A percentile compares a stretch with the other conserved stretches of the same genome.
Evolutionary conservation across 2,329 filamentous ascomycete genomes (phyloP).

Genomic region (Colletotrichum viniferum): DNA sequence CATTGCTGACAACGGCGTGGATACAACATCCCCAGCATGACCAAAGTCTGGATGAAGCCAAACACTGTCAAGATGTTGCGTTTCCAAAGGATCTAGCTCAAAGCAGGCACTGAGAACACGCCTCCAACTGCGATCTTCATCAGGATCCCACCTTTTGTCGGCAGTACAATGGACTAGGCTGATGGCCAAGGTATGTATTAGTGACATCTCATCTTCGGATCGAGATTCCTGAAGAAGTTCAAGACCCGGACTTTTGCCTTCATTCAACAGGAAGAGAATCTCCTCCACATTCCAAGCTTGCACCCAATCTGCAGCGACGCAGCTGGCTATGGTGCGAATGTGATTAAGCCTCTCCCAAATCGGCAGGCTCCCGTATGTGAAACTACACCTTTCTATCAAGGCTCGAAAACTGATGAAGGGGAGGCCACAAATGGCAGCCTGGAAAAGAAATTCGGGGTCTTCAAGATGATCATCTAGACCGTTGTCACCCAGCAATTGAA

Average conservation of each 20-base stretch:
- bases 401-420: background rate
- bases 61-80: rapidly evolving
- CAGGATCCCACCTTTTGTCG: rapidly evolving
- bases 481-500: rapidly evolving
- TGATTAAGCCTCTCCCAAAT: rapidly evolving
- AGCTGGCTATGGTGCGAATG: rapidly evolving
- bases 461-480: background rate
- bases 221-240: background rate
- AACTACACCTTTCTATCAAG: background rate
- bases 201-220: no score
- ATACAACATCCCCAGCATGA: rapidly evolving
- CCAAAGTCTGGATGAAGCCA: rapidly evolving
- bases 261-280: background rate
- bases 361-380: rapidly evolving
- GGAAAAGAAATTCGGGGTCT: rapidly evolving
- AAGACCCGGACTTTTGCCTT: rapidly evolving
- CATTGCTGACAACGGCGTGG: background rate
- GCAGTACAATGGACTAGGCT: rapidly evolving
- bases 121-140: background rate
- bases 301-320: rapidly evolving
- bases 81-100: background rate
- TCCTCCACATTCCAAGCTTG: rapidly evolving
- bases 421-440: background rate
- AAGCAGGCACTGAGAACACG: background rate
- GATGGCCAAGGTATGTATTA: background rate